Evolutionary conservation across 768 basidiomycete genomes (phyloP), one percentile per base, ranked within the genome.

Genomic region (Suillus variegatus): DNA sequence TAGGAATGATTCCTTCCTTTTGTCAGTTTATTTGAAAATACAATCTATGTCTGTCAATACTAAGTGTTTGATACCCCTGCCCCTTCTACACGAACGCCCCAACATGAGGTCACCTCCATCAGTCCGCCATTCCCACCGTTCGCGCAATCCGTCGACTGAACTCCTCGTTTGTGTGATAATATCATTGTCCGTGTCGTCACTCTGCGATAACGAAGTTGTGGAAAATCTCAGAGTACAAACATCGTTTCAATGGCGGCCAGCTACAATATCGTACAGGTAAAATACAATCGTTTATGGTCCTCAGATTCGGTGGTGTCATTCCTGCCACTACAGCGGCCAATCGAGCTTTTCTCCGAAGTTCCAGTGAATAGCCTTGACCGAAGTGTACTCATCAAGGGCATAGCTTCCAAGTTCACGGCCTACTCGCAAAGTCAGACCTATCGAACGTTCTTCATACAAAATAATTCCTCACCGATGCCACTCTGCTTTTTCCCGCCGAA

Each of bases 401-500:
- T 93, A 88, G 73, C 88, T 88, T 49, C 94, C 94, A 63, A 96
- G 86, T 75, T 96, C 94, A 62, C 94, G 88, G 47, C 94, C 96
- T 91, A 75, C 25, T 55, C 22, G n/a, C 36, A 51, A 67, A 66
- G 55, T 71, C 22, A 46, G 22, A 64, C 32, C 38, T 22, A 13
- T 65, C n/a, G 61, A 49, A 22, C 25, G 46, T n/a, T 20, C 16
- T 60, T 47, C 14, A 47, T 16, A 20, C 47, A 52, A 55, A 32
- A 9, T 61, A 70, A 51, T 64, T 25, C 78, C 84, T 65, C 69
- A 91, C 92, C 90, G 72, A 93, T 88, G 61, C 95, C 95, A 51
- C 91, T 93, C 75, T 93, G 91, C 78, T 96, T 97, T 82, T 92
- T 97, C 28, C 96, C 97, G 44, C 97, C 96, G 72, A 98, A 98